Evolutionary conservation across 257 asterid genomes (phyloP), one percentile per base, ranked within the genome.

Genomic region (Nemophila menziesii): DNA sequence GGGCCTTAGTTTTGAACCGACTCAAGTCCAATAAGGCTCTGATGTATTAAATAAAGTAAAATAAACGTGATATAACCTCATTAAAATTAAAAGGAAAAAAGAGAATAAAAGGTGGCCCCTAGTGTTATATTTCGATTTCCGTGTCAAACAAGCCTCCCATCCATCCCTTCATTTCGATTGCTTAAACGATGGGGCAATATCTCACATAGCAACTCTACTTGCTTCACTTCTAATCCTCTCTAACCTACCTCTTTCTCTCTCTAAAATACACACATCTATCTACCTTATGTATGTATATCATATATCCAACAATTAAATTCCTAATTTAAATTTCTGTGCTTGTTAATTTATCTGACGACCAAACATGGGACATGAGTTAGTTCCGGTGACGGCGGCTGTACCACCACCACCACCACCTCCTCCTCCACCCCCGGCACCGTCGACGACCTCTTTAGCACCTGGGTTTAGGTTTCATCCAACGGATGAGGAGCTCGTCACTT

Each of bases 381-480:
- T 37, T 54, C 73, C 41, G 49, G 69, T 57, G 26, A 50, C 62
- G 19, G 43, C 44, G 40, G 26, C 68, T 5, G 7, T 59, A 49
- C 36, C 66, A 48, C 54, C 67, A 33, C 50, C 70, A 42, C 60
- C 52, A 24, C 68, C 46, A 52, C 44, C 69, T 46, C 70, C 77
- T 27, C 65, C 73, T 24, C 63, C 87, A 33, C 69, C 75, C 50
- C 70, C 77, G 34, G 63, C 73, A 33, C 63, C 87, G 33, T 67
- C 75, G 53, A 64, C 86, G 55, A 82, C 93, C 3, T 77, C 89
- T 27, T 63, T 87, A 56, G 97, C 97, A 0, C 97, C 97, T 2
- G 97, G 97, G 26, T 87, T 87, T 63, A 69, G 97, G 72, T 87
- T 87, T 41, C 97, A 87, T 48, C 97, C 97, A 1, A 87, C 97